These are phyloP conservation scores for Dillenia turbinata DNA, from an alignment of 164 flowering plant genomes.

Conservation along the genomic window DNA sequence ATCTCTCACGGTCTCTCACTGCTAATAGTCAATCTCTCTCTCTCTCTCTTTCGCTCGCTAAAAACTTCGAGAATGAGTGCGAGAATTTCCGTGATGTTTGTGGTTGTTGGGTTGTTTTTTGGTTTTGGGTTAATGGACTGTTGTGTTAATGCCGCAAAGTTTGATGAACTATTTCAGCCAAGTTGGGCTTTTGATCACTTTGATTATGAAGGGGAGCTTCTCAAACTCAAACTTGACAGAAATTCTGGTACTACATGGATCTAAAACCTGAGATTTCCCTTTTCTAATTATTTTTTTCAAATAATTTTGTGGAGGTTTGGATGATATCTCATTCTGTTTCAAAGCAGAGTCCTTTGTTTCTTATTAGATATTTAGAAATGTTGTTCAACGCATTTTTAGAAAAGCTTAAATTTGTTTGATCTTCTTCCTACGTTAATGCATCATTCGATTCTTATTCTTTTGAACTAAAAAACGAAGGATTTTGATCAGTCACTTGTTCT, in stretches of 20 bases:
- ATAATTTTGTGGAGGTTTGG: background rate
- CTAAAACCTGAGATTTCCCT: background rate
- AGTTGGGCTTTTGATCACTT: slow-evolving; percentile 84
- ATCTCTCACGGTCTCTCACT: background rate
- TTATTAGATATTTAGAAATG: too few species aligned
- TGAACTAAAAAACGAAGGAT: too few species aligned
- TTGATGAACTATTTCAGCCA: slow-evolving; percentile 75
- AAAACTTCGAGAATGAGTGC: too few species aligned
- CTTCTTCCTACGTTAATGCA: background rate
- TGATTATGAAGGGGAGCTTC: slow-evolving; percentile 58
- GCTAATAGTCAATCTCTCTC: slow-evolving; percentile 4
- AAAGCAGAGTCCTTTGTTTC: background rate
- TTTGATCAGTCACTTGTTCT: background rate
- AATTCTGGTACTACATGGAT: slow-evolving; percentile 56
- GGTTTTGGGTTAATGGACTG: slow-evolving; percentile 20
- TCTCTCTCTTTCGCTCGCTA: background rate
- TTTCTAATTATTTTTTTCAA: background rate
- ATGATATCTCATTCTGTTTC: background rate
- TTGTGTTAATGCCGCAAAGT: slow-evolving; percentile 37
- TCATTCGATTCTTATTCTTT: background rate
- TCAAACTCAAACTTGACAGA: slow-evolving; percentile 78
- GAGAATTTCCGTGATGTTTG: slow-evolving; percentile 1
- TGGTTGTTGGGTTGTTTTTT: slow-evolving; percentile 16
- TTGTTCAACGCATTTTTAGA: background rate
- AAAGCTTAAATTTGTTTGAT: background rate